Conservation (phyloP, 2,329 filamentous ascomycete species). For the Paraconiothyrium brasiliense region DNA sequence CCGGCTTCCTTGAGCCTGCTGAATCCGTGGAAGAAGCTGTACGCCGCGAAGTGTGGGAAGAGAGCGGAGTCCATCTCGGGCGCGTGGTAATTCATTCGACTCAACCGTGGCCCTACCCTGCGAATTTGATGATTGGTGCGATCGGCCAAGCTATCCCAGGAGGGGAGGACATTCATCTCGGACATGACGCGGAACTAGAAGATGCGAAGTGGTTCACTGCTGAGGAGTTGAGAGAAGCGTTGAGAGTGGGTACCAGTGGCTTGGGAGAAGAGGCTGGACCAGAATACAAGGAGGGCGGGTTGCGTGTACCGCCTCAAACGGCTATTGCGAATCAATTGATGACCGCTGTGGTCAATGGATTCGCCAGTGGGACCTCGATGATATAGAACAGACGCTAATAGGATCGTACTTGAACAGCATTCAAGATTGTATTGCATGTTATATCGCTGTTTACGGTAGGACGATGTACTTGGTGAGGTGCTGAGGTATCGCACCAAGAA, state of each 20-base stretch:
- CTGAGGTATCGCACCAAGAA: constrained; percentile 82
- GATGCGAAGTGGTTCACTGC: constrained; percentile 87
- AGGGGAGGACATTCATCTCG: constrained; percentile 82
- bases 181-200: constrained; percentile 91
- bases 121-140: constrained; percentile 68
- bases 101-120: constrained; percentile 64
- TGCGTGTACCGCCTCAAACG: constrained; percentile 84
- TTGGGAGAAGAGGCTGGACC: constrained; percentile 71
- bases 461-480: constrained; percentile 94
- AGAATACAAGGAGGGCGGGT: constrained; percentile 76
- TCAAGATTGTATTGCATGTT: constrained; percentile 16
- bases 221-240: constrained; percentile 80
- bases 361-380: constrained; percentile 61
- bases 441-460: constrained; percentile 66
- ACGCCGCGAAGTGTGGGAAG: constrained; percentile 62
- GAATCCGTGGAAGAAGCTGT: constrained; percentile 63
- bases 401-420: constrained; percentile 28
- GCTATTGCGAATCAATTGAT: constrained; percentile 94
- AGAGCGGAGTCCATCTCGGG: constrained; percentile 58
- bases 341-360: constrained; percentile 79
- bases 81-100: constrained; percentile 62
- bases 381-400: constrained; percentile 21
- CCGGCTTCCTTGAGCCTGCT: constrained; percentile 62
- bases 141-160: constrained; percentile 84
- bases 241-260: constrained; percentile 72